Percentiles rank a stretch among this genome's conserved stretches.
Conservation (phyloP, 495 filamentous ascomycete species). For the Filosporella fistucella region DNA sequence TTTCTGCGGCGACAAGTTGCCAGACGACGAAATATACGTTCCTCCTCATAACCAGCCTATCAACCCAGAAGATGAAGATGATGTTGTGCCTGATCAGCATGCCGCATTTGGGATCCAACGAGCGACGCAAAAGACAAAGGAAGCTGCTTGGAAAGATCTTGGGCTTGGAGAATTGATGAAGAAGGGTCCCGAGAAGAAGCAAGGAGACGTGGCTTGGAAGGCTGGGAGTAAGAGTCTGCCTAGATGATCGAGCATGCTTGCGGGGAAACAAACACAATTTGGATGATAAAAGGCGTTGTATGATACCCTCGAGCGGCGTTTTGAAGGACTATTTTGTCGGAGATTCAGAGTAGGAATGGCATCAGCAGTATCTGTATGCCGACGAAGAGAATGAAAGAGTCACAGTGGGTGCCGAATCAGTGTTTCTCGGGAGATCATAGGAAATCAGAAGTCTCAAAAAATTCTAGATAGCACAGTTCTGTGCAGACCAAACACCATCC, state of each 20-base stretch:
- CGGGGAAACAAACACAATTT: too few relatives aligned
- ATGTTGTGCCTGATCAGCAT: conserved; percentile 95
- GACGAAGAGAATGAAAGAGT: too few relatives aligned
- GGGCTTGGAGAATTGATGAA: conserved; percentile 69
- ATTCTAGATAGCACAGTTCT: too few relatives aligned
- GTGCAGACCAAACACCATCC: conserved; percentile 2
- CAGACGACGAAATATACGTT: conserved; percentile 81
- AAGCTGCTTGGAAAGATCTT: conserved; percentile 82
- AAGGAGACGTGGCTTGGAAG: conserved; percentile 26
- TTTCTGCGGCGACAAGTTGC: conserved; percentile 64
- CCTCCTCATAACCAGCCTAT: conserved; percentile 84
- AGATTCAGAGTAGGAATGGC: too few relatives aligned
- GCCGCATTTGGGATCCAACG: conserved; percentile 93
- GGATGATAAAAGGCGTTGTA: too few relatives aligned
- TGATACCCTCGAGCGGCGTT: too few relatives aligned
- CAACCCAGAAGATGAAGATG: conserved; percentile 97
- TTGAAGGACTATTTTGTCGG: too few relatives aligned
- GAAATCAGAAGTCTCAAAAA: too few relatives aligned
- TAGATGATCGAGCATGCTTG: background rate
- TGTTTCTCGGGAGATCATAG: too few relatives aligned
- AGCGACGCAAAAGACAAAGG: conserved; percentile 67
- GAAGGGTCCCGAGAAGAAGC: conserved; percentile 39
- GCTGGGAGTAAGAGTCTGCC: conserved; percentile 2
- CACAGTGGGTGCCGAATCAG: too few relatives aligned
- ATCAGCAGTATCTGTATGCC: too few relatives aligned